These are phyloP conservation scores for Rhizodiscina lignyota DNA, from an alignment of 495 filamentous ascomycete species.

Conservation along the genomic window DNA sequence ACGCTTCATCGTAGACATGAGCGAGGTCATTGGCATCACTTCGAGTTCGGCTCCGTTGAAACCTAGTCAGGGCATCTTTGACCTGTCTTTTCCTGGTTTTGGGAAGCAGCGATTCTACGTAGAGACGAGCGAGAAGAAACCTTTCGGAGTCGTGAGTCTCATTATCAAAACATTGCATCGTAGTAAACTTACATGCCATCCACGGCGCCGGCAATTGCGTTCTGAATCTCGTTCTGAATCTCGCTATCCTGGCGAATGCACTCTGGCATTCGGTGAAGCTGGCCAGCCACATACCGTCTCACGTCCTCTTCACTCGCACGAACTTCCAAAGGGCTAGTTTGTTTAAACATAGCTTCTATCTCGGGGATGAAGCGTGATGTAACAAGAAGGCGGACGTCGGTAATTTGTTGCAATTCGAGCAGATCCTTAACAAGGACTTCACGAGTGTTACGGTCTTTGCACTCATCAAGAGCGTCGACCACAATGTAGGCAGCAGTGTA, in stretches of 20 bases:
- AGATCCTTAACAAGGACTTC: conserved; percentile 12
- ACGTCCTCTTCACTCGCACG: conserved; percentile 23
- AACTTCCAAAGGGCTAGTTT: conserved; percentile 18
- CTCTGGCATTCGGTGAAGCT: conserved; percentile 10
- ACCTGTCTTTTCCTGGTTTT: conserved; percentile 19
- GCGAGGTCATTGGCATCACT: conserved; percentile 4
- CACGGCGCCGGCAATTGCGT: conserved; percentile 13
- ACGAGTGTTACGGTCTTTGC: conserved; percentile 5
- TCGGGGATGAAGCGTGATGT: conserved; percentile 25
- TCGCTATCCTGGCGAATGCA: conserved; percentile 8
- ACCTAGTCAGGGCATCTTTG: conserved; percentile 17
- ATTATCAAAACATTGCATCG: background rate
- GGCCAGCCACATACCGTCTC: conserved; percentile 15
- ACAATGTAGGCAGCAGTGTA: conserved; percentile 23
- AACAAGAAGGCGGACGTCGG: conserved; percentile 18
- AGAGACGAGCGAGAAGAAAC: conserved; percentile 37
- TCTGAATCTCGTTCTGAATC: conserved; percentile 20
- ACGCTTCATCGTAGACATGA: conserved; percentile 17
- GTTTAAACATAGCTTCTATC: conserved; percentile 15
- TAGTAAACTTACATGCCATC: conserved; percentile 27
- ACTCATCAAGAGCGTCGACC: conserved; percentile 34
- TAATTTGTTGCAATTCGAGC: conserved; percentile 12
- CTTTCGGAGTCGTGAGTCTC: conserved; percentile 9
- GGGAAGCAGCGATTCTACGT: conserved; percentile 27
- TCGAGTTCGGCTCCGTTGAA: conserved; percentile 12